phyloP scores from a whole-genome alignment of 768 basidiomycete genomes.

The Phanerochaete sordida region DNA sequence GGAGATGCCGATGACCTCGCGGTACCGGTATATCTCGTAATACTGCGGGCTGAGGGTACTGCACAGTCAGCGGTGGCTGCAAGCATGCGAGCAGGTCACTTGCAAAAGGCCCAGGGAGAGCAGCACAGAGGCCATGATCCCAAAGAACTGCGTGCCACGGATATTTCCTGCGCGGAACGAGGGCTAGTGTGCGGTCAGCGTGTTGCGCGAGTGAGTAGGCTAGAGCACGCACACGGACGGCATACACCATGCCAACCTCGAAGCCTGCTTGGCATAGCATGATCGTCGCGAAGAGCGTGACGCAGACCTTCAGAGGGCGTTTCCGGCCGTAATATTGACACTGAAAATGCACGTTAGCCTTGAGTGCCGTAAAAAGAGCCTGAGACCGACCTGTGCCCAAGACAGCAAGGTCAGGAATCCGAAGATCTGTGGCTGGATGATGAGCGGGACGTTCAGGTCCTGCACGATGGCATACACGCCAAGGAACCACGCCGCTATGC shows the following conservation, averaged over 20 bases:
- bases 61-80: background rate
- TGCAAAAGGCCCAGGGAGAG: constrained; percentile 49
- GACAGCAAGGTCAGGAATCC: constrained; percentile 55
- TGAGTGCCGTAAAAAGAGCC: background rate
- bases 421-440: constrained; percentile 65
- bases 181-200: constrained; percentile 26
- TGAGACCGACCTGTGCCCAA: constrained; percentile 53
- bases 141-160: constrained; percentile 50
- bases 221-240: constrained; percentile 42
- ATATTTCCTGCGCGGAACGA: constrained; percentile 32
- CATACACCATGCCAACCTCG: constrained; percentile 58
- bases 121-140: constrained; percentile 55
- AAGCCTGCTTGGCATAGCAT: constrained; percentile 49
- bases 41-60: constrained; percentile 52
- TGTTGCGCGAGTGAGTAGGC: background rate
- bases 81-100: constrained; percentile 7
- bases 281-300: constrained; percentile 34
- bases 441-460: constrained; percentile 67
- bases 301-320: constrained; percentile 33
- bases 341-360: constrained; percentile 29
- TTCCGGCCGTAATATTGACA: constrained; percentile 61
- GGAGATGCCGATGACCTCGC: constrained; percentile 66
- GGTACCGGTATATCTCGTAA: constrained; percentile 65
- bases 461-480: constrained; percentile 69
- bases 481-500: constrained; percentile 51